Conservation (phyloP, 805 yeast genomes). For the Kodamaea kaohsiungensis region DNA sequence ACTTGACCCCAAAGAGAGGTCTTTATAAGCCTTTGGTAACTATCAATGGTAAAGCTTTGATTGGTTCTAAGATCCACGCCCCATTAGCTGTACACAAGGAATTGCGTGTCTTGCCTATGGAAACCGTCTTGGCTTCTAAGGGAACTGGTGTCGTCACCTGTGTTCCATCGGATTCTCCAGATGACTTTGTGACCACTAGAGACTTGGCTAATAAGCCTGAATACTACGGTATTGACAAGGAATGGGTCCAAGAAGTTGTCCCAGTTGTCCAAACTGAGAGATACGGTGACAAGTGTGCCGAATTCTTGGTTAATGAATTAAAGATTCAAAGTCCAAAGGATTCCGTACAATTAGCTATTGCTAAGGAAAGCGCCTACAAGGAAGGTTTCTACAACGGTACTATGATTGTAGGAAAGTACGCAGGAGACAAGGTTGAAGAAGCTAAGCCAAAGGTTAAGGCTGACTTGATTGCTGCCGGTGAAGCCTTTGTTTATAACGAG, state of each 20-base stretch:
- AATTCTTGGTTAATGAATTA: conserved; percentile 75
- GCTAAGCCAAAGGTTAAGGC: conserved; percentile 87
- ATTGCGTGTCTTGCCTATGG: conserved; percentile 93
- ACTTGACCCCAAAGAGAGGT: conserved; percentile 87
- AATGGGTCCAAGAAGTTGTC: conserved; percentile 81
- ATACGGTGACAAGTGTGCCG: conserved; percentile 89
- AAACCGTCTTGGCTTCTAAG: conserved; percentile 88
- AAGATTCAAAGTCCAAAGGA: conserved; percentile 97
- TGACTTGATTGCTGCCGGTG: conserved; percentile 74
- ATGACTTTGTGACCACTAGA: conserved; percentile 83
- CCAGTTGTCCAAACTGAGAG: conserved; percentile 78
- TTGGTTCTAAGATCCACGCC: conserved; percentile 86
- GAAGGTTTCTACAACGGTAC: conserved; percentile 94
- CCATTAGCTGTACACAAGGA: conserved; percentile 73
- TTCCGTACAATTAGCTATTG: conserved; percentile 78
- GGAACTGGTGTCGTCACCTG: conserved; percentile 99
- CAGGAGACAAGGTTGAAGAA: conserved; percentile 85
- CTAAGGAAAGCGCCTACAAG: conserved; percentile 93
- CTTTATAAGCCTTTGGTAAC: conserved; percentile 57
- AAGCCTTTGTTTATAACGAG: conserved; percentile 89
- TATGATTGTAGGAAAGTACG: conserved; percentile 76
- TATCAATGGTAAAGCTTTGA: conserved; percentile 69
- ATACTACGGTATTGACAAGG: conserved; percentile 78
- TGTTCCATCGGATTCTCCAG: conserved; percentile 99
- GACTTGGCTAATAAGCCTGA: conserved; percentile 90